Evolutionary conservation across 768 basidiomycete species (phyloP).

Genomic region (Clathrus columnatus): DNA sequence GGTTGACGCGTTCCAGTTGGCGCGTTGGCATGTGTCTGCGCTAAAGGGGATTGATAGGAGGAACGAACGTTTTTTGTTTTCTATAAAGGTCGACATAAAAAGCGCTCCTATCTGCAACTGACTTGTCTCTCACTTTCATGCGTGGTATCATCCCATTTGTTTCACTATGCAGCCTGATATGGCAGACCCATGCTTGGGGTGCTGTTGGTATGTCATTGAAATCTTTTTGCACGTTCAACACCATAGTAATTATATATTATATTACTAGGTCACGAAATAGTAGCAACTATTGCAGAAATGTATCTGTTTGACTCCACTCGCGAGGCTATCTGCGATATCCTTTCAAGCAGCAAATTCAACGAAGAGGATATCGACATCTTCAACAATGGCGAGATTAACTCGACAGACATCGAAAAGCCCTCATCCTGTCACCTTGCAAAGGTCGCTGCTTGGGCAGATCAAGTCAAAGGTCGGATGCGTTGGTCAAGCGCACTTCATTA

Average conservation of each 20-base stretch:
- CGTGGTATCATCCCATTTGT: slow-evolving; percentile 6
- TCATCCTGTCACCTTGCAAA: slow-evolving; percentile 70
- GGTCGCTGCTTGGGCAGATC: slow-evolving; percentile 86
- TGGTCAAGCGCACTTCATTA: slow-evolving; percentile 76
- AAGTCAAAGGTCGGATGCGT: slow-evolving; percentile 45
- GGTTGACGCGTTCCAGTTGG: too few relatives aligned
- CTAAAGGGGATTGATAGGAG: too few relatives aligned
- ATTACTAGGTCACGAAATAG: slow-evolving; percentile 72
- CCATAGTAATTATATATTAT: neutral
- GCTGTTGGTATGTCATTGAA: slow-evolving; percentile 21
- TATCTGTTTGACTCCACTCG: slow-evolving; percentile 71
- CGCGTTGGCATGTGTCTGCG: too few relatives aligned
- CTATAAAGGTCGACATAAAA: neutral
- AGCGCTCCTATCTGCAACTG: neutral
- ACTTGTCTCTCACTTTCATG: slow-evolving; percentile 2
- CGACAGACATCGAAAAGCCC: neutral
- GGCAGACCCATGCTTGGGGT: slow-evolving; percentile 20
- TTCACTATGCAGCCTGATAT: neutral
- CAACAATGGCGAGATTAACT: slow-evolving; percentile 25
- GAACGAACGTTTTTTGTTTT: too few relatives aligned
- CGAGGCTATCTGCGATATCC: slow-evolving; percentile 59
- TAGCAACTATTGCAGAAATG: slow-evolving; percentile 91
- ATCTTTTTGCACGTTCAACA: neutral
- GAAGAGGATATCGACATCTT: neutral
- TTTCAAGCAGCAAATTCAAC: slow-evolving; percentile 35